phyloP scores from a whole-genome alignment of 2,329 filamentous ascomycete species.

The Pyrenophora teres region DNA sequence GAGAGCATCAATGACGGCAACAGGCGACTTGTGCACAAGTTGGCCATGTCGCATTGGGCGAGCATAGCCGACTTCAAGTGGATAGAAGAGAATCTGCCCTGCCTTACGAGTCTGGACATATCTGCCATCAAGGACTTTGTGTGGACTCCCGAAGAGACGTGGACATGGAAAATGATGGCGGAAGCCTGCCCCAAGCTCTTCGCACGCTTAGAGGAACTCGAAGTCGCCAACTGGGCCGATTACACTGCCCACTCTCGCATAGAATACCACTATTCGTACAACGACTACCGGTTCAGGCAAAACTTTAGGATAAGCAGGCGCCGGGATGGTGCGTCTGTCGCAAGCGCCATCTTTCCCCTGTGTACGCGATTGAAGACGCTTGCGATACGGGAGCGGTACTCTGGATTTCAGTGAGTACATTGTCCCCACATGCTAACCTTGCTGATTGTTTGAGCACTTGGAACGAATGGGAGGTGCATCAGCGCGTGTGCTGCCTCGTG shows the following conservation, averaged over 20 bases:
- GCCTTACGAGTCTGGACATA: constrained; percentile 39
- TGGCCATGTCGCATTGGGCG: constrained; percentile 45
- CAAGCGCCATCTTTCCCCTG: constrained; percentile 39
- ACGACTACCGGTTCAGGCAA: constrained; percentile 45
- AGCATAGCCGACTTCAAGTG: constrained; percentile 45
- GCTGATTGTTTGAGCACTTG: constrained; percentile 32
- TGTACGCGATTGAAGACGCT: constrained; percentile 41
- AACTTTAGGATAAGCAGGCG: constrained; percentile 43
- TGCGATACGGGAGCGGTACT: constrained; percentile 41
- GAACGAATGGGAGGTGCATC: constrained; percentile 47
- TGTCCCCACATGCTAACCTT: neutral
- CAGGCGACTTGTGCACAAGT: constrained; percentile 38
- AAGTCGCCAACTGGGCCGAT: constrained; percentile 46
- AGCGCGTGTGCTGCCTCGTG: constrained; percentile 44
- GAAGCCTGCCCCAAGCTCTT: constrained; percentile 40
- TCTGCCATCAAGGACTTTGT: constrained; percentile 47
- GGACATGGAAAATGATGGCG: constrained; percentile 44
- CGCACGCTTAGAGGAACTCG: constrained; percentile 38
- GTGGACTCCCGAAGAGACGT: constrained; percentile 45
- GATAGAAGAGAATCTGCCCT: constrained; percentile 45
- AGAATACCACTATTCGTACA: constrained; percentile 45
- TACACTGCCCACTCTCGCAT: constrained; percentile 44
- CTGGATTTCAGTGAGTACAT: constrained; percentile 35
- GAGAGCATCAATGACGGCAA: constrained; percentile 41
- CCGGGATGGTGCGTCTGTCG: constrained; percentile 41